Evolutionary conservation across 495 filamentous ascomycete genomes (phyloP).

Genomic region (Hypomontagnella submonticulosa): DNA sequence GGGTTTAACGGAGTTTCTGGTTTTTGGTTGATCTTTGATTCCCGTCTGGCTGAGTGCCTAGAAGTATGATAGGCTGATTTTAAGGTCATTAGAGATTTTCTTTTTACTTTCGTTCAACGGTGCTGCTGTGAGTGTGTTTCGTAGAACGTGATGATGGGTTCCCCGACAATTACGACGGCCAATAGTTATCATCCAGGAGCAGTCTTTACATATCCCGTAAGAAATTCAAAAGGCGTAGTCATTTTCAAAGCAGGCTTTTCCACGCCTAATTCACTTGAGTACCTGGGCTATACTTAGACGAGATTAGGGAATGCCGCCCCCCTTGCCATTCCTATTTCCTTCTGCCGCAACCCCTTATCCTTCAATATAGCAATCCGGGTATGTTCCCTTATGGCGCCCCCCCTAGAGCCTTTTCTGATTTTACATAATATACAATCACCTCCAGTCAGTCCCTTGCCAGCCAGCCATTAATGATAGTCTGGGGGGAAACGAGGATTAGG

Average conservation of each 20-base stretch:
- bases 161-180: too few species aligned
- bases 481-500: neutral
- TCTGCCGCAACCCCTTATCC: neutral
- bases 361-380: neutral
- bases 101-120: too few species aligned
- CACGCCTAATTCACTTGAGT: too few species aligned
- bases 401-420: slow-evolving; percentile 4
- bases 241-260: too few species aligned
- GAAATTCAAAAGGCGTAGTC: too few species aligned
- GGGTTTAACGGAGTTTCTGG: slow-evolving; percentile 11
- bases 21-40: neutral
- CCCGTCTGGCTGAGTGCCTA: too few species aligned
- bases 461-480: neutral
- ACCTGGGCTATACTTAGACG: neutral
- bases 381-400: neutral
- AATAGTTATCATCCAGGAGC: too few species aligned
- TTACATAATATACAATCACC: slow-evolving; percentile 18
- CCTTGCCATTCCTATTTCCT: neutral
- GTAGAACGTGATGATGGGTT: too few species aligned
- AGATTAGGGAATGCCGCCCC: neutral
- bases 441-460: neutral
- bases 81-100: too few species aligned
- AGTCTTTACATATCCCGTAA: too few species aligned
- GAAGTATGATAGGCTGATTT: too few species aligned
- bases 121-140: too few species aligned